Evolutionary conservation across 2,329 filamentous ascomycete species (phyloP).

Genomic region (Scortechinia acanthostroma): DNA sequence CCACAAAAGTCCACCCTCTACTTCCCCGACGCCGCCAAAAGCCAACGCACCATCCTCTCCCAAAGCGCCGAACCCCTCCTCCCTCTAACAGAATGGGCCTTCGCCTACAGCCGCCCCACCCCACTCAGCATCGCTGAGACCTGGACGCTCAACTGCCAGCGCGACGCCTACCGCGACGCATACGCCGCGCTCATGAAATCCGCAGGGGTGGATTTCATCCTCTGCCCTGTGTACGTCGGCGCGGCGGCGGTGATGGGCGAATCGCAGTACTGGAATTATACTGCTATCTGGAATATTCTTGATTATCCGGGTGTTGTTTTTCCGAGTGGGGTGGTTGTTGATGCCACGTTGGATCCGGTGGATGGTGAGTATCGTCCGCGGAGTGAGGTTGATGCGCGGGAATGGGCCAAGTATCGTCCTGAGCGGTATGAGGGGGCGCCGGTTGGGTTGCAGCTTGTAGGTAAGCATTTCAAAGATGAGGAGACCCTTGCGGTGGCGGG

Average conservation of each 20-base stretch:
- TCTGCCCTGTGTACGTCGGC: constrained; percentile 14
- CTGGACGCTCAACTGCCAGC: constrained; percentile 11
- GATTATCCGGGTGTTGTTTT: constrained; percentile 16
- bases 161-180: constrained; percentile 8
- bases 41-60: constrained; percentile 7
- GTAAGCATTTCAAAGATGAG: constrained; percentile 7
- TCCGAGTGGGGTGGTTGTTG: constrained; percentile 10
- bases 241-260: constrained; percentile 9
- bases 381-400: constrained; percentile 5
- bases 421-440: constrained; percentile 7
- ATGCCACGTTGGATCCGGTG: constrained; percentile 4
- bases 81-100: constrained; percentile 14
- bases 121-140: constrained; percentile 8
- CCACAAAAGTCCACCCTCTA: constrained; percentile 8
- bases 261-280: constrained; percentile 16
- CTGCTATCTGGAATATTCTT: constrained; percentile 19
- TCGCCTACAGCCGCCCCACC: constrained; percentile 6
- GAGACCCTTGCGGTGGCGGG: constrained; percentile 6
- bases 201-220: constrained; percentile 14
- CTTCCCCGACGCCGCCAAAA: constrained; percentile 13
- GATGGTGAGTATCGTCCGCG: constrained; percentile 5
- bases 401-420: constrained; percentile 6
- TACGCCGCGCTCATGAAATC: constrained; percentile 10
- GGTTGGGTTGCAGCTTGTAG: constrained; percentile 7
- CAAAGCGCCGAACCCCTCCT: constrained; percentile 15